Evolutionary conservation across 768 basidiomycete genomes (phyloP).

Genomic region (Hypholoma fasciculare): DNA sequence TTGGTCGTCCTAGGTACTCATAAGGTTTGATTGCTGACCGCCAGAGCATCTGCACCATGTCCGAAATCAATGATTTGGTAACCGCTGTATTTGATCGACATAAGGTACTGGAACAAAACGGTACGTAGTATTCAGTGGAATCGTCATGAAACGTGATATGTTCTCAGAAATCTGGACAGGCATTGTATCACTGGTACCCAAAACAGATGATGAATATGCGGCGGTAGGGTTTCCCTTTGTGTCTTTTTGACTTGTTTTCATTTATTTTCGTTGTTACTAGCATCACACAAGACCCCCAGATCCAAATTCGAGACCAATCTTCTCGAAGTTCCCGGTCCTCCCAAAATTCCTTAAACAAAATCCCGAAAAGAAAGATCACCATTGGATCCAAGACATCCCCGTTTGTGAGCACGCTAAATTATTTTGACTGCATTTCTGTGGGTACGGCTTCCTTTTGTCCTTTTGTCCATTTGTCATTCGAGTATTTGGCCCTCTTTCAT

Average conservation of each 20-base stretch:
- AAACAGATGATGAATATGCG: background rate
- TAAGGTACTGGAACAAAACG: background rate
- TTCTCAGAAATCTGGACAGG: background rate
- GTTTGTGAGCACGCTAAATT: conserved; percentile 6
- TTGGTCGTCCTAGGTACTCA: background rate
- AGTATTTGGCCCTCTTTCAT: too few relatives aligned
- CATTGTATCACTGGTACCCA: background rate
- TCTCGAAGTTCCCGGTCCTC: background rate
- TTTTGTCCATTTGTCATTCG: too few relatives aligned
- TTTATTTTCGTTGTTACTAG: background rate
- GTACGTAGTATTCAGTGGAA: background rate
- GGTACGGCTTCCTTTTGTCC: too few relatives aligned
- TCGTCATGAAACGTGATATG: background rate
- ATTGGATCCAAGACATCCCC: conserved; percentile 3
- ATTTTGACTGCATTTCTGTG: background rate
- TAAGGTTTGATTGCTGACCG: background rate
- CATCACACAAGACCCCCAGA: background rate
- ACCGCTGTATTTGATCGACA: conserved; percentile 1
- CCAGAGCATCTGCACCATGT: conserved; percentile 1
- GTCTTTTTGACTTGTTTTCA: background rate
- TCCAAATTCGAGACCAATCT: background rate
- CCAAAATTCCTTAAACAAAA: background rate
- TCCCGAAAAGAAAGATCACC: background rate
- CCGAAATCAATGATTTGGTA: conserved; percentile 6
- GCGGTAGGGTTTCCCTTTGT: background rate